Evolutionary conservation across 2,329 filamentous ascomycete genomes (phyloP), one percentile per base, ranked within the genome.

Genomic region (Pseudopyrenochaeta lycopersici): DNA sequence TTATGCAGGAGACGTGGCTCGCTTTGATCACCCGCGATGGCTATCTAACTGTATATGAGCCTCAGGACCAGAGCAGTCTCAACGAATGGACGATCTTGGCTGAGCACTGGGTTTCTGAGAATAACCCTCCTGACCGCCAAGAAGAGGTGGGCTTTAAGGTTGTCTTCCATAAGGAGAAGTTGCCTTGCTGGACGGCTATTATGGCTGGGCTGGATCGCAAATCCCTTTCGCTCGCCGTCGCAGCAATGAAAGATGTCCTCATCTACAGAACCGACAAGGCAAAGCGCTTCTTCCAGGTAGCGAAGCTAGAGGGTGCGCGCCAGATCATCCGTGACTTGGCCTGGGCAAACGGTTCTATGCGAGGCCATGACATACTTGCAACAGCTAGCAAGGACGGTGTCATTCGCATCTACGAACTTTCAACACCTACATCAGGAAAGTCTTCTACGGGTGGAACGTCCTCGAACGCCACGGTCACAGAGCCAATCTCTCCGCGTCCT

Each of bases 321-420:
- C 88, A 88, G 1, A 82, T 98, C 33, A 90, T 97, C 6, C 84
- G 94, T 42, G 93, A 97, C 72, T 85, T 97, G 1, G 89, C 91
- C 2, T 99, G 95, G 95, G 92, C 94, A 1, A 90, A 92, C 42
- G 94, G 92, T 11, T 96, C 92, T 61, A 92, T 96, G 66, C 82
- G 93, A 33, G 94, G 94, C 1, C 94, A 91, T 73, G 95, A 99
- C 74, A 84, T 94, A 52, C 85, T 98, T 64, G 95, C 94, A 2
- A 96, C 93, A 5, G 94, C 92, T 2, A 95, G 91, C 72, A 96
- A 96, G 75, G 95, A 99, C 72, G 94, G 95, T 2, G 88, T 87
- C 64, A 87, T 97, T 35, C 85, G 94, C 35, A 89, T 99, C n/a
- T 97, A 96, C 70, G 88, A 94, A 65, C 75, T 96, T 15, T 86